A percentile compares a stretch with the other conserved stretches of the same genome.
Conservation (phyloP, 805 yeast genomes). For the Barnettozyma sucrosica region DNA sequence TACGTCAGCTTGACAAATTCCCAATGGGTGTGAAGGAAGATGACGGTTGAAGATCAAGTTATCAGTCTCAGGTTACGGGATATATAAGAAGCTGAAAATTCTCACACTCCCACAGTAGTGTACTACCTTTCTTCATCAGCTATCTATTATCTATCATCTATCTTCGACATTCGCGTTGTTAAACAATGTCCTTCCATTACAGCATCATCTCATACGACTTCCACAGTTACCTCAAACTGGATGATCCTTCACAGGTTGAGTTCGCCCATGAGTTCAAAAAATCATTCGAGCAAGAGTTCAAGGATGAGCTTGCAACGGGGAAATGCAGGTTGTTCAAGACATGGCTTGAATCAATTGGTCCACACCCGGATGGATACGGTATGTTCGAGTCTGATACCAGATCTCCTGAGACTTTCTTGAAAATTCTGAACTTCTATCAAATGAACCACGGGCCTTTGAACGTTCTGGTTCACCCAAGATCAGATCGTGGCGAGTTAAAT, state of each 20-base stretch:
- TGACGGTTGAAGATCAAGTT: neutral
- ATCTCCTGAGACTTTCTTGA: constrained; percentile 39
- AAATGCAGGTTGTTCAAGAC: constrained; percentile 38
- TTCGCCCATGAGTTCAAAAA: constrained; percentile 35
- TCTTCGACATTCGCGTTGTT: neutral
- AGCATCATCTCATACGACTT: constrained; percentile 42
- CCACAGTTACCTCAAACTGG: constrained; percentile 44
- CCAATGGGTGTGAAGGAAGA: neutral
- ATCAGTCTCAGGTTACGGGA: neutral
- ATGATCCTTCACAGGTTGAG: constrained; percentile 25
- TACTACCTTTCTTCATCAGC: too few species aligned
- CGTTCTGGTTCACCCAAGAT: constrained; percentile 50
- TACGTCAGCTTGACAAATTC: neutral
- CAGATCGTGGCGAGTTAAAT: constrained; percentile 31
- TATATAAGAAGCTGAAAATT: too few species aligned
- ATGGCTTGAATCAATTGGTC: constrained; percentile 48
- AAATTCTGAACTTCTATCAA: constrained; percentile 45
- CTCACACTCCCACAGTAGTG: too few species aligned
- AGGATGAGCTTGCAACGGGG: constrained; percentile 34
- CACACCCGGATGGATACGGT: constrained; percentile 43
- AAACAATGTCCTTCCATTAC: constrained; percentile 18
- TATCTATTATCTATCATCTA: neutral
- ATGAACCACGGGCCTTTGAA: constrained; percentile 45
- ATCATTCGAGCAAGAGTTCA: constrained; percentile 36
- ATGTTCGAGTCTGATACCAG: constrained; percentile 56